Evolutionary conservation across 495 filamentous ascomycete genomes (phyloP), one percentile per base, ranked within the genome.

Genomic region (Aspergillus coremiiformis): DNA sequence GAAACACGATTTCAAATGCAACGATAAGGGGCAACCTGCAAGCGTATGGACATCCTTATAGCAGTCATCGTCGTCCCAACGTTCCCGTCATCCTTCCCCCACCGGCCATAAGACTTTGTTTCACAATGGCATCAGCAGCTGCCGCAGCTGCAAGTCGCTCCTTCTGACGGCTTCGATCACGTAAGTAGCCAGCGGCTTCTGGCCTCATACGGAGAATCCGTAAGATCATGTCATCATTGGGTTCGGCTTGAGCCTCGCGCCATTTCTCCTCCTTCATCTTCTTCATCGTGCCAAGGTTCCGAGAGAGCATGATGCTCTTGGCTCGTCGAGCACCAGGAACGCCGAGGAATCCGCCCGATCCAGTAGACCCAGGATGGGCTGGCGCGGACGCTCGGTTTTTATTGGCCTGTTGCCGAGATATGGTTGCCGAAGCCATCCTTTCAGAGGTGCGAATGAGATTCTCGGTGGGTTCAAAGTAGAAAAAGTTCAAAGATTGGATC

Each of bases 191-290:
- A 35, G 83, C 81, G n/a, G 93, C 94, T 73, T 97, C 93, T 14
- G 91, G 90, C 44, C 93, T 76, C 93, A 99, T 99, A 44, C 93
- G 82, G 57, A 99, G 67, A 54, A 99, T 97, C 12, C 93, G 80
- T 33, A 99, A 70, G 54, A 99, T 97, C 87, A 97, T 96, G 65
- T 99, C 93, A 65, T 99, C 93, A 64, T 86, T 95, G 7, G 94
- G 91, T 58, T 97, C 94, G 3, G 94, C 92, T 66, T 99, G 93
- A 11, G 88, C 88, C 63, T 96, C 92, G 55, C 87, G 89, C 47
- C 93, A 78, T 69, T 95, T 96, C 68, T 95, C 92, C 64, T 93
- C 89, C 61, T 99, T 99, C 39, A 86, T 88, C 62, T 91, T 88
- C 60, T 78, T 83, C 90, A 99, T 97, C 10, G 94, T 97, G 33